These are phyloP conservation scores for Oryza nivara DNA, from an alignment of 176 grass and related monocot species.

Conservation along the genomic window DNA sequence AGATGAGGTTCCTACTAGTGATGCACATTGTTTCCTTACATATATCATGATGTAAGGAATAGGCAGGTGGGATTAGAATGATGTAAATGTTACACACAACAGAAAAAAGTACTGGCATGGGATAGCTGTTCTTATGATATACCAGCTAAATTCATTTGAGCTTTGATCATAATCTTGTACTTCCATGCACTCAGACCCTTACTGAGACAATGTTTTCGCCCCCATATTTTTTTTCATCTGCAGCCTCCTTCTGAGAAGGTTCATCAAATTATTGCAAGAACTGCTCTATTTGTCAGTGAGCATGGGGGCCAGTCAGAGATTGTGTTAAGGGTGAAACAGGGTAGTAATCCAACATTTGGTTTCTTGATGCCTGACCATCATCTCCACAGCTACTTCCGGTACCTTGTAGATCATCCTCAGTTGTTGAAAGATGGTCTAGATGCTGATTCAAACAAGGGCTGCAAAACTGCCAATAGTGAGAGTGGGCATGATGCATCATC, in stretches of 20 bases:
- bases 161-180: slow-evolving; percentile 34
- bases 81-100: slow-evolving; percentile 61
- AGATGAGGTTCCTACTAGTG: slow-evolving; percentile 95
- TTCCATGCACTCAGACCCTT: slow-evolving; percentile 44
- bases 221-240: slow-evolving; percentile 32
- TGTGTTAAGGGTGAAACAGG: slow-evolving; percentile 93
- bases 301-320: slow-evolving; percentile 95
- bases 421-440: slow-evolving; percentile 51
- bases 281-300: slow-evolving; percentile 84
- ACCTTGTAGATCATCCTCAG: slow-evolving; percentile 79
- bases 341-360: slow-evolving; percentile 93
- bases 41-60: slow-evolving; percentile 92
- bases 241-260: slow-evolving; percentile 86
- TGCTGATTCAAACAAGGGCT: slow-evolving; percentile 25
- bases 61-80: slow-evolving; percentile 96
- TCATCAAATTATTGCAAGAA: slow-evolving; percentile 94
- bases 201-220: slow-evolving; percentile 32
- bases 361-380: slow-evolving; percentile 96
- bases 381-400: slow-evolving; percentile 85
- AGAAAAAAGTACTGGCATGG: slow-evolving; percentile 50
- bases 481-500: slow-evolving; percentile 13
- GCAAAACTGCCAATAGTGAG: slow-evolving; percentile 34
- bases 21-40: slow-evolving; percentile 80
- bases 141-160: slow-evolving; percentile 27
- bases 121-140: slow-evolving; percentile 48